phyloP scores from a whole-genome alignment of 176 grass and related monocot species.

The Hordeum vulgare region MorexV3_pseudomolecules_assembly NC_058521.1:27045848-27046347 shows the following conservation, averaged over 20 bases:
- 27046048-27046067: not conserved
- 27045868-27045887: slow-evolving; percentile 43
- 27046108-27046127: slow-evolving; percentile 39
- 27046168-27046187: slow-evolving; percentile 97
- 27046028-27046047: not conserved
- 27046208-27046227: slow-evolving; percentile 99
- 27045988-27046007: slow-evolving; percentile 82
- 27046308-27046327: slow-evolving; percentile 6
- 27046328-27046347: slow-evolving; percentile 75
- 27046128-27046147: slow-evolving; percentile 87
- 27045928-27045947: slow-evolving; percentile 99
- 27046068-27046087: not conserved
- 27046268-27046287: not conserved
- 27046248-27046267: slow-evolving; percentile 81
- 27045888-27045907: slow-evolving; percentile 71
- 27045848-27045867: slow-evolving; percentile 81
- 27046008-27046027: not conserved
- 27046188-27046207: slow-evolving; percentile 93
- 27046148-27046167: slow-evolving; percentile 98
- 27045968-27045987: slow-evolving; percentile 85
- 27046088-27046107: slow-evolving; percentile 20
- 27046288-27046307: not conserved
- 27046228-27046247: slow-evolving; percentile 93
- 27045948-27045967: slow-evolving; percentile 83
- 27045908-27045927: slow-evolving; percentile 69